Evolutionary conservation across 208 protist genomes (phyloP).

Genomic region (Trypanosoma scelopori): DNA sequence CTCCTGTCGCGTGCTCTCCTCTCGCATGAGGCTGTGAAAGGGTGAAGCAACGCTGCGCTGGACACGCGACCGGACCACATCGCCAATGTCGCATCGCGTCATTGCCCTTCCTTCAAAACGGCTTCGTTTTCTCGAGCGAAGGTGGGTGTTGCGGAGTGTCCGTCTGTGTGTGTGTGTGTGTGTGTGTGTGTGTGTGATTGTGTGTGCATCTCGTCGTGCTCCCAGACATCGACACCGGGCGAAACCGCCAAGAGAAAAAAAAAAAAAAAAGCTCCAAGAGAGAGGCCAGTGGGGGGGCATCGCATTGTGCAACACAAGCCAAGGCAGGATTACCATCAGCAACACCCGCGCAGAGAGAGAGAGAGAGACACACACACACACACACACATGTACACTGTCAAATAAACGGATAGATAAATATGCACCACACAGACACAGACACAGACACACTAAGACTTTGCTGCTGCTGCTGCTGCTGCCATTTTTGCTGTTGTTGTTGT

Average conservation of each 20-base stretch:
- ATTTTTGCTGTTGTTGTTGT: too few relatives aligned
- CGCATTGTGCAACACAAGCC: neutral
- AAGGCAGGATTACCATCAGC: too few relatives aligned
- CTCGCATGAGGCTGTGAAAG: slow-evolving; percentile 66
- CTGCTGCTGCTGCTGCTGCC: too few relatives aligned
- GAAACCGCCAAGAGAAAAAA: neutral
- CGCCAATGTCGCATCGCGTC: slow-evolving; percentile 15
- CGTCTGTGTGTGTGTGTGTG: too few relatives aligned
- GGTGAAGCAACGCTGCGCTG: slow-evolving; percentile 40
- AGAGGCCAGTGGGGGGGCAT: slow-evolving; percentile 1
- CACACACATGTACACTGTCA: too few relatives aligned
- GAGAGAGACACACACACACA: too few relatives aligned
- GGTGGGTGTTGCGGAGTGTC: too few relatives aligned
- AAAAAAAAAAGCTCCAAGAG: slow-evolving; percentile 1
- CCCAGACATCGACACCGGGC: neutral
- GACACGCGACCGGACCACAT: slow-evolving; percentile 43
- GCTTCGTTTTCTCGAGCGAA: too few relatives aligned
- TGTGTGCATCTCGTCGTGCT: too few relatives aligned
- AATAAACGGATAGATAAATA: slow-evolving; percentile 6
- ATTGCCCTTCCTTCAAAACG: neutral
- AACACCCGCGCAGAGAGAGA: too few relatives aligned
- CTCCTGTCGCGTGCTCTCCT: slow-evolving; percentile 59
- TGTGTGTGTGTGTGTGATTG: too few relatives aligned
- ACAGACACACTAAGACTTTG: neutral
- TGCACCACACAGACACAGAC: neutral